phyloP scores from a whole-genome alignment of 2,329 filamentous ascomycete species.

The Trichoderma atroviride region DNA sequence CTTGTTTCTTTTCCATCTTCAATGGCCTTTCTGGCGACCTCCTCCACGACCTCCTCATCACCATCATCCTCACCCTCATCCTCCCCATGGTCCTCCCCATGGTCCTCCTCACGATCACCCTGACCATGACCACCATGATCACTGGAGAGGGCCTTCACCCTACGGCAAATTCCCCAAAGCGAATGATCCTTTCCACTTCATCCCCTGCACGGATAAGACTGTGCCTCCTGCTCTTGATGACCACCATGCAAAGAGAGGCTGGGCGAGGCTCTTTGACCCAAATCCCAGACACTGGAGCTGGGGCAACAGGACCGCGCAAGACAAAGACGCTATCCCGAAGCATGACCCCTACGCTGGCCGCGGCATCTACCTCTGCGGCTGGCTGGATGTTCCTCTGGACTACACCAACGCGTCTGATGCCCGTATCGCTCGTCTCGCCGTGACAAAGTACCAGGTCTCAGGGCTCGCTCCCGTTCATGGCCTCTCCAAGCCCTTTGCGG shows the following conservation, averaged over 20 bases:
- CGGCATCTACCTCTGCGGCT: conserved; percentile 53
- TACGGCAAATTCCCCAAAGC: conserved; percentile 42
- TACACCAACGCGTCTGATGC: conserved; percentile 49
- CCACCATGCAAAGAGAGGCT: conserved; percentile 40
- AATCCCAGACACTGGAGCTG: conserved; percentile 52
- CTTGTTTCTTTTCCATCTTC: conserved; percentile 8
- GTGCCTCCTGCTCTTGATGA: conserved; percentile 48
- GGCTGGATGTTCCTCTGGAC: conserved; percentile 52
- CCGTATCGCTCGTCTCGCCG: conserved; percentile 50
- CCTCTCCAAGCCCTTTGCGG: conserved; percentile 29
- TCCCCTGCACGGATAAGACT: conserved; percentile 50
- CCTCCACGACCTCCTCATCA: conserved; percentile 20
- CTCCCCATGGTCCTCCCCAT: no score
- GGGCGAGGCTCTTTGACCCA: conserved; percentile 48
- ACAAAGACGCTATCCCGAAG: conserved; percentile 6
- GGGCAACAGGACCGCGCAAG: conserved; percentile 37
- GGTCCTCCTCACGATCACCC: conserved; percentile 1
- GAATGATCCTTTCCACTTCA: conserved; percentile 50
- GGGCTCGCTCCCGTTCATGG: conserved; percentile 42
- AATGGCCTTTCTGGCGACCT: conserved; percentile 16
- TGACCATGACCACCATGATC: conserved; percentile 2
- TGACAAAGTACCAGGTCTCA: conserved; percentile 53
- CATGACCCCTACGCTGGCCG: conserved; percentile 43
- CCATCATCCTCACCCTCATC: neutral
- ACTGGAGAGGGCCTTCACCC: conserved; percentile 10